Evolutionary conservation across 2,329 filamentous ascomycete species (phyloP).

Genomic region (Leptographium procerum): DNA sequence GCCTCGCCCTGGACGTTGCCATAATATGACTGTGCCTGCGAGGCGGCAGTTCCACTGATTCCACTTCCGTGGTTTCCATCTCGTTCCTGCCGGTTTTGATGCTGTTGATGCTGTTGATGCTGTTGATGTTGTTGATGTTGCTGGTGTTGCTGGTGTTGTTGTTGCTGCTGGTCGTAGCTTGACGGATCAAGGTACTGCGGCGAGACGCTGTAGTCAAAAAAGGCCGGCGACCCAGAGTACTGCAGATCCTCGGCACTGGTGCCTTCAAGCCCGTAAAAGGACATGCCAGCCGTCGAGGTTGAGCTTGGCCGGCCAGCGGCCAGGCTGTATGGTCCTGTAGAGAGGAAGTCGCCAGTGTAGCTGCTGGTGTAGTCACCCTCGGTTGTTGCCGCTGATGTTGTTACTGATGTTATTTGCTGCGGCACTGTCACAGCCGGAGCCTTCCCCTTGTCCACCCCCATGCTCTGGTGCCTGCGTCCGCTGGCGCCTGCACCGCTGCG

Average conservation of each 20-base stretch:
- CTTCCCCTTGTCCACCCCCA: not conserved
- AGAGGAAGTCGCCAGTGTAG: not conserved
- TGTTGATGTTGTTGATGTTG: not conserved
- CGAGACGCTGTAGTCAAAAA: constrained; percentile 12
- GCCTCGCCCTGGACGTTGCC: not conserved
- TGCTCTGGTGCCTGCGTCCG: not conserved
- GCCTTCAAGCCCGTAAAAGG: constrained; percentile 10
- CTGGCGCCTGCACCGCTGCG: not conserved
- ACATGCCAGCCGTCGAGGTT: not conserved
- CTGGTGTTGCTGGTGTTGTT: not conserved
- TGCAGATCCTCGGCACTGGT: constrained; percentile 9
- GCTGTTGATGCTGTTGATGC: not conserved
- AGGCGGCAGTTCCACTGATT: not conserved
- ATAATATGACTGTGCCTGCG: not conserved
- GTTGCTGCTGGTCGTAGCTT: not conserved
- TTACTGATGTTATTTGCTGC: not conserved
- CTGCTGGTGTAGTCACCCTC: not conserved
- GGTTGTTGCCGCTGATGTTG: not conserved
- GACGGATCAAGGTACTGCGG: constrained; percentile 6
- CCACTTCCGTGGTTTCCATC: not conserved
- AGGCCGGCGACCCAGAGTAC: constrained; percentile 5
- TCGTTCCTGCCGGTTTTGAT: not conserved
- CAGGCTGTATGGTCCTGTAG: not conserved
- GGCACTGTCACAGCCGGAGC: not conserved
- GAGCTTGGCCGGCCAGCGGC: not conserved